These are phyloP conservation scores for Aegilops longissima DNA, from an alignment of 176 grass and related monocot species.

Conservation along the genomic window DNA sequence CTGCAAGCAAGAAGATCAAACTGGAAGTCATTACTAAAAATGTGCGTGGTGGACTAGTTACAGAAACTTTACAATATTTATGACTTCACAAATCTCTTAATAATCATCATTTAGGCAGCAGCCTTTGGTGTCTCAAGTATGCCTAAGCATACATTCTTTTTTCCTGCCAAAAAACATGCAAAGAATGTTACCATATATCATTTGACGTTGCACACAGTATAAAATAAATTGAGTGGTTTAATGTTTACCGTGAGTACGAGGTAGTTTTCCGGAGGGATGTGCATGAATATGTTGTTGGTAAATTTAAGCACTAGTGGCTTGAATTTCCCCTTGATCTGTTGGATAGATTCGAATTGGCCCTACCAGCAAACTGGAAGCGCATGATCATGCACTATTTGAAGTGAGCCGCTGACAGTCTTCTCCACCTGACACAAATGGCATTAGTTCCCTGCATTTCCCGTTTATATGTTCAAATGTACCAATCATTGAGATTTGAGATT, in stretches of 20 bases:
- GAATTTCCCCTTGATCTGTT: no score
- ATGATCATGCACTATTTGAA: conserved; percentile 38
- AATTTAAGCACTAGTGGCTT: no score
- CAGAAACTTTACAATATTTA: no score
- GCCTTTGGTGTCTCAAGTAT: conserved; percentile 46
- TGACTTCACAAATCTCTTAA: no score
- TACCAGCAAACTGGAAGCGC: conserved; percentile 49
- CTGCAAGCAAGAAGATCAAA: no score
- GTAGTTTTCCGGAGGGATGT: conserved; percentile 72
- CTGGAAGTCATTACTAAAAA: no score
- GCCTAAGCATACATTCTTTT: conserved; percentile 70
- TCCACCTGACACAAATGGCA: conserved; percentile 42
- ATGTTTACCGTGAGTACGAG: conserved; percentile 62
- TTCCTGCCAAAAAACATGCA: no score
- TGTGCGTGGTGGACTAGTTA: no score
- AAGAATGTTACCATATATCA: conserved; percentile 10
- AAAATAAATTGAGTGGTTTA: conserved; percentile 1
- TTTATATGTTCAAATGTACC: neutral
- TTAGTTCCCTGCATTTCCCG: conserved; percentile 1
- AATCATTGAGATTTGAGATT: neutral
- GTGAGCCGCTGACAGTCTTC: conserved; percentile 26
- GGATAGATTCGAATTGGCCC: no score
- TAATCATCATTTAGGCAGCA: neutral
- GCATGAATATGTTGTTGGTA: no score
- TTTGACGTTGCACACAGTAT: neutral